Percentiles rank a stretch among this genome's conserved stretches.
These are phyloP conservation scores for Taiozyma onychis DNA, from an alignment of 1,139 yeast species.

Conservation along the genomic window DNA sequence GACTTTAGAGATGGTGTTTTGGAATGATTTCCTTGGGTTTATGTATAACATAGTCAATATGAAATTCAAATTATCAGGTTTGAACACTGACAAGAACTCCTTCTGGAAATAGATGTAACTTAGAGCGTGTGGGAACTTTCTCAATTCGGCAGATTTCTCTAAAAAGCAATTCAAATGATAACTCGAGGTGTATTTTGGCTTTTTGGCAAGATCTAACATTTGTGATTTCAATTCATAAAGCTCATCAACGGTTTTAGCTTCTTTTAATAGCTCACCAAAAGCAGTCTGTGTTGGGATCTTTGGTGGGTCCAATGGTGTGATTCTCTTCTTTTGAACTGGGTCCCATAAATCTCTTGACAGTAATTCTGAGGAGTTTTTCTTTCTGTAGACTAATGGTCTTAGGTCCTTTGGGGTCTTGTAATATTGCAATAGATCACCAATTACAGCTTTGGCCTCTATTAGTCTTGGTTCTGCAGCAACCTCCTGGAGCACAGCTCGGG, in stretches of 20 bases:
- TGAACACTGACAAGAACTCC: slow-evolving; percentile 5
- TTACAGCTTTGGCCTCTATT: slow-evolving; percentile 11
- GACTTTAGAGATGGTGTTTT: slow-evolving; percentile 10
- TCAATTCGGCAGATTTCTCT: slow-evolving; percentile 24
- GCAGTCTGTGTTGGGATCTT: slow-evolving; percentile 30
- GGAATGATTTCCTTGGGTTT: slow-evolving; percentile 14
- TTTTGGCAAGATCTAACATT: slow-evolving; percentile 23
- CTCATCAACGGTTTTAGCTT: slow-evolving; percentile 29
- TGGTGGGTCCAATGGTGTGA: slow-evolving; percentile 32
- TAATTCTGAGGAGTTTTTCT: slow-evolving; percentile 41
- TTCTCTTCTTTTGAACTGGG: slow-evolving; percentile 32
- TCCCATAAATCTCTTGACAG: slow-evolving; percentile 52
- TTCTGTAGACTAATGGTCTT: slow-evolving; percentile 39
- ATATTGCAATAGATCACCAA: slow-evolving; percentile 21
- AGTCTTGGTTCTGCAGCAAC: slow-evolving; percentile 1
- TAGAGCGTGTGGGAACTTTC: slow-evolving; percentile 21
- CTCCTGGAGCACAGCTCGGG: slow-evolving; percentile 8
- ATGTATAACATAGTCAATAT: slow-evolving; percentile 17
- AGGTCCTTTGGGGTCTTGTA: slow-evolving; percentile 27
- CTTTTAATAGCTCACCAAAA: slow-evolving; percentile 28
- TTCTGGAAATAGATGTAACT: slow-evolving; percentile 18
- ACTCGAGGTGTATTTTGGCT: slow-evolving; percentile 24
- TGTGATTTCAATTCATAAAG: slow-evolving; percentile 26
- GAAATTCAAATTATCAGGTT: slow-evolving; percentile 14
- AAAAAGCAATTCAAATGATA: slow-evolving; percentile 27